Evolutionary conservation across 2,329 filamentous ascomycete species (phyloP), one percentile per base, ranked within the genome.

Genomic region (Fonsecaea multimorphosa): DNA sequence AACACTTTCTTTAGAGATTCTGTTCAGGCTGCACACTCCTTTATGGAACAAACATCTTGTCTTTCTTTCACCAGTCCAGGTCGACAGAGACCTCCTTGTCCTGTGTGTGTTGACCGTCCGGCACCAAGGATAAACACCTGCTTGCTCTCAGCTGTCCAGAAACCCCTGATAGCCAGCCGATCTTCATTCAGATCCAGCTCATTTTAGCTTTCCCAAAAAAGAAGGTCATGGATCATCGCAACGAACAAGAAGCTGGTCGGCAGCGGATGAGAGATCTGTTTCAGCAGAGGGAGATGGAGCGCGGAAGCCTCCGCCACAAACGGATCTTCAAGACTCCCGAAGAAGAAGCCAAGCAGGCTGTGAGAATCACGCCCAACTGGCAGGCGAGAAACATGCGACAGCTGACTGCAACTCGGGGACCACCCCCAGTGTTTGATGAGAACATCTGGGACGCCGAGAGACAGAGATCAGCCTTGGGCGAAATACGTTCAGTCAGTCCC

Each of bases 361-460:
- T 19, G 24, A n/a, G 44, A 44, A 16, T 29, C 34, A 46, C 56
- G 19, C 56, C 38, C 24, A 49, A 58, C 7, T 38, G 24, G 8
- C n/a, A 46, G 24, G 56, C 56, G 24, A 27, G 56, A 3, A 19
- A 12, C 12, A 8, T 11, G 12, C 24, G 56, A 32, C 22, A 22
- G 22, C 38, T 19, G 27, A 58, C 56, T 16, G 56, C 56, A n/a
- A 58, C 24, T 8, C 40, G 56, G n/a, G 56, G 56, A 19, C 24
- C n/a, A 49, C 6, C 22, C 16, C 56, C 56, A 12, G 27, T 34
- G n/a, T 58, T 58, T 14, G n/a, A 58, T n/a, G 56, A 58, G 56
- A 24, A 58, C n/a, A 58, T 58, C 24, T 58, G 56, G 56, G 24
- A 14, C 4, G 38, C 31, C 6, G 56, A 58, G 27, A 19, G 56